phyloP scores from a whole-genome alignment of 352 stramenopile species.

The Achlya hypogyna region DNA sequence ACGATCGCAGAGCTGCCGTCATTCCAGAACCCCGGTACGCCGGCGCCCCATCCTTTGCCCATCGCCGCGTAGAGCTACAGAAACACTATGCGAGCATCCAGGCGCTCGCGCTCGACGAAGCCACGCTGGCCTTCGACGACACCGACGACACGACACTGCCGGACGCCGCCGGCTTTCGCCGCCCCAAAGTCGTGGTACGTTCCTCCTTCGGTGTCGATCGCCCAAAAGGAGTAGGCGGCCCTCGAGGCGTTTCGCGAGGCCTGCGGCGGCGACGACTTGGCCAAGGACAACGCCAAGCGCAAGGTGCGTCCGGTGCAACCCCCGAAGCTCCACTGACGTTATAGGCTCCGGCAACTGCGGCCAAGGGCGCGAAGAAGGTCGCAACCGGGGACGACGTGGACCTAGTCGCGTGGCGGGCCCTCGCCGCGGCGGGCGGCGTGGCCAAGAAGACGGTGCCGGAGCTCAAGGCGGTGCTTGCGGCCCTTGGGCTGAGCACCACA shows the following conservation, averaged over 20 bases:
- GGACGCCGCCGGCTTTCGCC: slow-evolving; percentile 55
- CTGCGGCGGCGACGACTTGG: slow-evolving; percentile 43
- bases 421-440: slow-evolving; percentile 39
- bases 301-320: slow-evolving; percentile 29
- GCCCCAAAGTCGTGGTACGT: slow-evolving; percentile 52
- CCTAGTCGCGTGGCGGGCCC: slow-evolving; percentile 32
- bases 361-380: slow-evolving; percentile 35
- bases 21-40: slow-evolving; percentile 71
- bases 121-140: slow-evolving; percentile 68
- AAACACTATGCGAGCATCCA: slow-evolving; percentile 79
- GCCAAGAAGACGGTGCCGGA: slow-evolving; percentile 67
- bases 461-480: slow-evolving; percentile 56
- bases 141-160: slow-evolving; percentile 65
- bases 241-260: slow-evolving; percentile 37
- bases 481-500: slow-evolving; percentile 30
- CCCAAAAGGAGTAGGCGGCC: slow-evolving; percentile 25
- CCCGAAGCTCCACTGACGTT: neutral
- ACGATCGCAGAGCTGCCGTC: slow-evolving; percentile 59
- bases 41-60: neutral
- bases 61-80: slow-evolving; percentile 47
- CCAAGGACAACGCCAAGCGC: slow-evolving; percentile 40
- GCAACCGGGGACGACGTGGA: slow-evolving; percentile 21
- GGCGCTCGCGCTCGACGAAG: slow-evolving; percentile 61
- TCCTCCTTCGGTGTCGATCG: neutral
- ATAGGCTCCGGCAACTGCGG: slow-evolving; percentile 11